phyloP scores from a whole-genome alignment of 345 rosid genomes.

The Noccaea caerulescens region DNA sequence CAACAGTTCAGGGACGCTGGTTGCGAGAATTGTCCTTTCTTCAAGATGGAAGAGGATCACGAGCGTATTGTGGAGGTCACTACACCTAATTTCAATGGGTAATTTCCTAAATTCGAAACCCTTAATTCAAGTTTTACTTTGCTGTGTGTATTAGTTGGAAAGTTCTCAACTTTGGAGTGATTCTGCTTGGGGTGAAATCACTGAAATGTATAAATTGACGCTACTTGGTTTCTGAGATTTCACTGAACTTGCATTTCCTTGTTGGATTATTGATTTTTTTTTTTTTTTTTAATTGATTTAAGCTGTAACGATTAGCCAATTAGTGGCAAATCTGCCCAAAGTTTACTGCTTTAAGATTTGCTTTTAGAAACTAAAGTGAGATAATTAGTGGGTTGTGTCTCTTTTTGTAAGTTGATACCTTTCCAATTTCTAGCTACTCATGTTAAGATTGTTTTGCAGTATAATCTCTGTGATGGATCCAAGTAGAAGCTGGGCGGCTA shows the following conservation, averaged over 20 bases:
- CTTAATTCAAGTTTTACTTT: neutral
- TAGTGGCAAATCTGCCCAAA: conserved; percentile 12
- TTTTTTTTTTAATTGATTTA: too few species aligned
- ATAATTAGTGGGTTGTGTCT: neutral
- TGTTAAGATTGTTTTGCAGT: conserved; percentile 44
- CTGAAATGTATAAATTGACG: neutral
- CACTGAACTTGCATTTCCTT: neutral
- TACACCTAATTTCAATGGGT: conserved; percentile 87
- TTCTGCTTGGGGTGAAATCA: neutral
- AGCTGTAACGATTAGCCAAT: neutral
- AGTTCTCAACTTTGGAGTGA: neutral
- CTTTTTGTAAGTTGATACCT: conserved; percentile 3
- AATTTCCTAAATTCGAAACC: conserved; percentile 20
- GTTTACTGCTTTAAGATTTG: conserved; percentile 7
- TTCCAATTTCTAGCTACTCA: neutral
- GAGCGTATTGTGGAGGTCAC: conserved; percentile 88
- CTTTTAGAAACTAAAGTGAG: neutral
- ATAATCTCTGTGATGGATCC: conserved; percentile 98
- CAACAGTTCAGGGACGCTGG: conserved; percentile 76
- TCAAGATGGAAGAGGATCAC: conserved; percentile 85
- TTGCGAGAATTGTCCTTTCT: conserved; percentile 85
- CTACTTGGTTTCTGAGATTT: conserved; percentile 11
- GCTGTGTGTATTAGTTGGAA: neutral
- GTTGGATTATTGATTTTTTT: neutral
- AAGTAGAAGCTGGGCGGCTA: conserved; percentile 92